Evolutionary conservation across 345 rosid genomes (phyloP).

Genomic region (Murraya paniculata): DNA sequence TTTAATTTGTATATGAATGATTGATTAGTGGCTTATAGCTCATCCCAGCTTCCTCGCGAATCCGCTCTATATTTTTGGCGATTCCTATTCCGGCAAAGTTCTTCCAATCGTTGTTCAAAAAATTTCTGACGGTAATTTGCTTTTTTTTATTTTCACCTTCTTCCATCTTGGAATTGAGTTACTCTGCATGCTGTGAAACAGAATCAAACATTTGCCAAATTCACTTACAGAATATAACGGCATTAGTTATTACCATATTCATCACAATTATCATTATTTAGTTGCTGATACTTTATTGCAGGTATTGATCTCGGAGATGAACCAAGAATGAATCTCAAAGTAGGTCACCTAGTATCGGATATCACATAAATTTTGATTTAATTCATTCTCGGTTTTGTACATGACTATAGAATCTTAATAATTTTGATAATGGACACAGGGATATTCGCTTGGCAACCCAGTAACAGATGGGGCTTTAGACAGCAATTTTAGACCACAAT

Average conservation of each 20-base stretch:
- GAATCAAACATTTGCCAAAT: too few relatives aligned
- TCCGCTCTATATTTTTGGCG: slow-evolving; percentile 40
- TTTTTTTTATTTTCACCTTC: not conserved
- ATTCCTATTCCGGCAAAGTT: slow-evolving; percentile 38
- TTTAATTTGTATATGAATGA: not conserved
- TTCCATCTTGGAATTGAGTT: too few relatives aligned
- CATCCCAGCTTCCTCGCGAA: slow-evolving; percentile 34
- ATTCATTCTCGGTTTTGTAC: too few relatives aligned
- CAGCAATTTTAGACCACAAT: not conserved
- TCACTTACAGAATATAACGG: too few relatives aligned
- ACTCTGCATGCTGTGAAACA: too few relatives aligned
- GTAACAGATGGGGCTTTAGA: not conserved
- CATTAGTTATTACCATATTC: too few relatives aligned
- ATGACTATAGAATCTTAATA: not conserved
- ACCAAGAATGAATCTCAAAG: slow-evolving; percentile 12
- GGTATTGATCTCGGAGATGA: not conserved
- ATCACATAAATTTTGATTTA: not conserved
- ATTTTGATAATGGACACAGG: slow-evolving; percentile 15
- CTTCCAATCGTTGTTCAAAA: slow-evolving; percentile 29
- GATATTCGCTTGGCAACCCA: slow-evolving; percentile 30
- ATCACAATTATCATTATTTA: too few relatives aligned
- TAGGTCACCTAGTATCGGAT: not conserved
- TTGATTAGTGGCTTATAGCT: slow-evolving; percentile 35
- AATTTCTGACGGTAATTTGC: slow-evolving; percentile 22
- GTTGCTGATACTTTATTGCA: not conserved